phyloP scores from a whole-genome alignment of 345 rosid genomes.

The Cardamine occulta region DNA sequence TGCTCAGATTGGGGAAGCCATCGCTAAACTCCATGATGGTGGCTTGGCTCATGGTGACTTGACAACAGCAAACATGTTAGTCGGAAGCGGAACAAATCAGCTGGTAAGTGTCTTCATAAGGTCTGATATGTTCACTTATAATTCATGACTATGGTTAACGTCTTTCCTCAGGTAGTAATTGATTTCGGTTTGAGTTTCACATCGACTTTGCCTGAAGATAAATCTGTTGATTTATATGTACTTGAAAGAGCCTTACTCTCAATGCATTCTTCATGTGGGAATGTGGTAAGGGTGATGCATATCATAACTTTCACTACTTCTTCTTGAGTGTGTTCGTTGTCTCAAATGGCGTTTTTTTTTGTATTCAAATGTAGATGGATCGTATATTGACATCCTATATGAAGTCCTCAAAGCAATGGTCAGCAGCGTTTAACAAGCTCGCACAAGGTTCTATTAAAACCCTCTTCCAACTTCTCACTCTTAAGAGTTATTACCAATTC shows the following conservation, averaged over 20 bases:
- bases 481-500: background rate
- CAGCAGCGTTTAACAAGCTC: slow-evolving; percentile 87
- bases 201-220: slow-evolving; percentile 92
- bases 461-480: background rate
- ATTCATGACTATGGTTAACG: slow-evolving; percentile 23
- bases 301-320: background rate
- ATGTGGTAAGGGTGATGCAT: slow-evolving; percentile 67
- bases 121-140: slow-evolving; percentile 1
- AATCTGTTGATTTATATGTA: slow-evolving; percentile 93
- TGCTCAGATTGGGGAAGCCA: slow-evolving; percentile 79
- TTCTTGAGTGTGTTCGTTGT: background rate
- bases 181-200: slow-evolving; percentile 97
- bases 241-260: slow-evolving; percentile 94
- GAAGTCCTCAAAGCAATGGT: slow-evolving; percentile 98
- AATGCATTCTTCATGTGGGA: slow-evolving; percentile 95
- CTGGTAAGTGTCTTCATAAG: slow-evolving; percentile 49
- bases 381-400: slow-evolving; percentile 71
- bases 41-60: slow-evolving; percentile 97
- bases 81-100: slow-evolving; percentile 63
- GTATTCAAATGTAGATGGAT: slow-evolving; percentile 66
- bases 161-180: slow-evolving; percentile 66
- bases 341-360: background rate
- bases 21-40: slow-evolving; percentile 92
- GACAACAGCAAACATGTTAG: slow-evolving; percentile 92
- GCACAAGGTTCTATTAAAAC: slow-evolving; percentile 67